A percentile compares a stretch with the other conserved stretches of the same genome.
These are phyloP conservation scores for Prunus dulcis DNA, from an alignment of 306 rosid species.

Conservation along the genomic window DNA sequence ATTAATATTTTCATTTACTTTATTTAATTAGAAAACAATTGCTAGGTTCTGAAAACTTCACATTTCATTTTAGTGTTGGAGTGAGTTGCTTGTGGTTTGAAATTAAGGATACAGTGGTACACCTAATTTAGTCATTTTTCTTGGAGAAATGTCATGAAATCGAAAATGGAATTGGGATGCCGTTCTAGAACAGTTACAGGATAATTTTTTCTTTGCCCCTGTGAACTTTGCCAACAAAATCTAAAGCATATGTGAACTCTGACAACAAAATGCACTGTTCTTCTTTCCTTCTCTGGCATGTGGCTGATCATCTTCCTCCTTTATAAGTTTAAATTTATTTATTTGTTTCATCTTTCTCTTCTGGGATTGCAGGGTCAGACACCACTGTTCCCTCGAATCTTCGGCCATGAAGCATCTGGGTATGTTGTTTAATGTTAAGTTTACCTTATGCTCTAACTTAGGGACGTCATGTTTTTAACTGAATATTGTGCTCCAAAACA, in stretches of 20 bases:
- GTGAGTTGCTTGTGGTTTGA: neutral
- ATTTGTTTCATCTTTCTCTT: neutral
- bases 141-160: neutral
- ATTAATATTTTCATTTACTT: neutral
- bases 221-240: neutral
- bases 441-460: neutral
- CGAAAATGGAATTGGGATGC: neutral
- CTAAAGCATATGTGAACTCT: neutral
- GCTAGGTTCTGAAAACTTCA: neutral
- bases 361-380: conserved; percentile 25
- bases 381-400: conserved; percentile 36
- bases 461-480: neutral
- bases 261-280: neutral
- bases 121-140: neutral
- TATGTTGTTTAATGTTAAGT: conserved; percentile 6
- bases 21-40: neutral
- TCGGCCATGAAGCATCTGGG: conserved; percentile 51
- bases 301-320: neutral
- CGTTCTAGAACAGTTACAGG: neutral
- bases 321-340: neutral
- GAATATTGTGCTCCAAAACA: neutral
- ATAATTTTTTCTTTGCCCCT: neutral
- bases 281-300: neutral
- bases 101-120: neutral
- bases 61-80: neutral